Evolutionary conservation across 768 basidiomycete species (phyloP).

Genomic region (Tulasnella sp.): DNA sequence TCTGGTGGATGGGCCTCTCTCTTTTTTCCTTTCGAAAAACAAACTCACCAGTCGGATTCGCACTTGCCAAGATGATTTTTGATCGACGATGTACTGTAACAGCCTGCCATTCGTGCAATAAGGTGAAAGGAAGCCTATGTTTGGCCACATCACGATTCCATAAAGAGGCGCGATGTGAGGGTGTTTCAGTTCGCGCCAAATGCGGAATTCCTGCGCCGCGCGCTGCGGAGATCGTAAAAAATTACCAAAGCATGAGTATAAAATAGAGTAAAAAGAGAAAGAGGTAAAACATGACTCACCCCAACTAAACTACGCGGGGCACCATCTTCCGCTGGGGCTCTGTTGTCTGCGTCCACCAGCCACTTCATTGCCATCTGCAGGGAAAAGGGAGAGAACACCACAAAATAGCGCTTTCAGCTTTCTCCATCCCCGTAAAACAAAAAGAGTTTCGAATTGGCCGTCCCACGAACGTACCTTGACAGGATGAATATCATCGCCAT

Average conservation of each 20-base stretch:
- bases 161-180: background rate
- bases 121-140: background rate
- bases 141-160: background rate
- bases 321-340: background rate
- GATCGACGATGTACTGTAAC: background rate
- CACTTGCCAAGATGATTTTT: background rate
- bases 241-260: too few relatives aligned
- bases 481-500: background rate
- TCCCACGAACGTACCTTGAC: background rate
- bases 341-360: background rate
- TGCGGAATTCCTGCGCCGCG: background rate
- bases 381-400: too few relatives aligned
- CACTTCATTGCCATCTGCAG: slow-evolving; percentile 2
- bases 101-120: background rate
- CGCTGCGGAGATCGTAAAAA: too few relatives aligned
- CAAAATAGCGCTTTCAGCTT: too few relatives aligned
- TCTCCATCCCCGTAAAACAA: too few relatives aligned
- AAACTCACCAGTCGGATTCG: slow-evolving; percentile 1
- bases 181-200: slow-evolving; percentile 6
- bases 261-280: too few relatives aligned
- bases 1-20: too few relatives aligned
- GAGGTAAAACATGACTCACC: background rate
- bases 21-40: background rate
- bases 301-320: background rate
- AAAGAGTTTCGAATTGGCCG: too few relatives aligned